These are phyloP conservation scores for Yarrowia porcina DNA, from an alignment of 805 yeast species.

Conservation along the genomic window DNA sequence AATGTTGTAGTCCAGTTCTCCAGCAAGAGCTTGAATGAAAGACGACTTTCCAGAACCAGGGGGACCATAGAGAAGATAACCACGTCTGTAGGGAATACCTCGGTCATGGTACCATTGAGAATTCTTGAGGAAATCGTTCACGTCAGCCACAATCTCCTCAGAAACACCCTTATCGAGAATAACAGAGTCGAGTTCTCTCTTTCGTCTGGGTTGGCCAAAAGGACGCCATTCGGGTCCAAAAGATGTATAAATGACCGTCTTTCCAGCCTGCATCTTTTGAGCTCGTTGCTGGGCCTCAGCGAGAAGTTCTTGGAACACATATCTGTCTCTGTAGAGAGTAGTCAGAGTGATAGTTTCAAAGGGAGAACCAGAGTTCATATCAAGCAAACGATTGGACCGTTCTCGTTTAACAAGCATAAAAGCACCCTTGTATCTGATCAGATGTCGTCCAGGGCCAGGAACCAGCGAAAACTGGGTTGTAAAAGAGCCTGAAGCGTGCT, in stretches of 20 bases:
- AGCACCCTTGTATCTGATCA: conserved; percentile 80
- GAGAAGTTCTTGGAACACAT: conserved; percentile 63
- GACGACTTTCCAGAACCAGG: conserved; percentile 98
- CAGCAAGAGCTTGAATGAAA: conserved; percentile 94
- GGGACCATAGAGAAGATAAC: conserved; percentile 91
- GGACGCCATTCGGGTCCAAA: conserved; percentile 99
- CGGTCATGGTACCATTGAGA: conserved; percentile 92
- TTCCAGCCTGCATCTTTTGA: conserved; percentile 78
- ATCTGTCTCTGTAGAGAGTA: conserved; percentile 78
- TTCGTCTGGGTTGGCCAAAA: conserved; percentile 91
- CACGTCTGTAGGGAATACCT: conserved; percentile 97
- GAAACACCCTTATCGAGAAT: conserved; percentile 74
- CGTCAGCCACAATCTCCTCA: conserved; percentile 64
- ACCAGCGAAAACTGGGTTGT: conserved; percentile 84
- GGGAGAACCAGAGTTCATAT: conserved; percentile 87
- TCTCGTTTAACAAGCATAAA: conserved; percentile 86
- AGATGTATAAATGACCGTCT: conserved; percentile 87
- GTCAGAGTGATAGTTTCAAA: conserved; percentile 94
- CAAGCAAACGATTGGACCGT: conserved; percentile 82
- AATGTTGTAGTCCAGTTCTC: conserved; percentile 91
- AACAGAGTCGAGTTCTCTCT: conserved; percentile 80
- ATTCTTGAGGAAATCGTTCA: conserved; percentile 69
- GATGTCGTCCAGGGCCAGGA: conserved; percentile 96
- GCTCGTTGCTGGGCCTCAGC: conserved; percentile 85
- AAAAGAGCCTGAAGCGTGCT: conserved; percentile 90